Evolutionary conservation across 1,139 yeast genomes (phyloP), one percentile per base, ranked within the genome.

Genomic region (Geotrichum carabidarum): DNA sequence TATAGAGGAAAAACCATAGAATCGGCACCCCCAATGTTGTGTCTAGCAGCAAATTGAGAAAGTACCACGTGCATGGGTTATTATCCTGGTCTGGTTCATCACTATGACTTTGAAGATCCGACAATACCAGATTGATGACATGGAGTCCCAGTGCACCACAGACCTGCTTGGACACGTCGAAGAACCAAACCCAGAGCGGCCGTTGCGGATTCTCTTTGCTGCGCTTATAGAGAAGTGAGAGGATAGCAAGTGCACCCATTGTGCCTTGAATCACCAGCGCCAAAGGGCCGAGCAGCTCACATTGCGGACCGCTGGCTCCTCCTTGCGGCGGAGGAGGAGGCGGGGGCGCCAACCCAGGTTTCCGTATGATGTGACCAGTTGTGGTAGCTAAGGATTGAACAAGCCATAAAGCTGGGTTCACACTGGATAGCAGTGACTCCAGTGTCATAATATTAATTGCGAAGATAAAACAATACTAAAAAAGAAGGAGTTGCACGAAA

Each of bases 11-110:
- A 17, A 68, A 68, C 82, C 86, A 90, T 44, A 93, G 74, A 2
- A 91, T 78, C 27, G 94, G 94, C 1, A 90, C 95, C 0, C 99
- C 99, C n/a, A 91, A 78, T 0, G 99, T 93, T 46, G 98, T 91
- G 68, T 93, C 99, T 66, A 91, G 79, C 18, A 91, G 77, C 44
- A 91, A 80, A 65, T 87, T 93, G 54, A 93, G 74, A 65, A 93
- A 91, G 71, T 93, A 93, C 95, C 97, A 91, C 42, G 67, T 69
- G 60, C 75, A 72, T 1, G 76, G 74, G 55, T 71, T 71, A 48
- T 64, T 65, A 53, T 69, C 72, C 42, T 67, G 57, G 27, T 64
- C 71, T 0, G 73, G 73, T 43, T 60, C 62, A 42, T 66, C 70
- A 42, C 65, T 65, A 22, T 60, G 58, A 51, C 51, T 45, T 14